Base-by-base conservation (phyloP, 1,284 basidiomycete genomes). In the Ustilago nuda region DNA sequence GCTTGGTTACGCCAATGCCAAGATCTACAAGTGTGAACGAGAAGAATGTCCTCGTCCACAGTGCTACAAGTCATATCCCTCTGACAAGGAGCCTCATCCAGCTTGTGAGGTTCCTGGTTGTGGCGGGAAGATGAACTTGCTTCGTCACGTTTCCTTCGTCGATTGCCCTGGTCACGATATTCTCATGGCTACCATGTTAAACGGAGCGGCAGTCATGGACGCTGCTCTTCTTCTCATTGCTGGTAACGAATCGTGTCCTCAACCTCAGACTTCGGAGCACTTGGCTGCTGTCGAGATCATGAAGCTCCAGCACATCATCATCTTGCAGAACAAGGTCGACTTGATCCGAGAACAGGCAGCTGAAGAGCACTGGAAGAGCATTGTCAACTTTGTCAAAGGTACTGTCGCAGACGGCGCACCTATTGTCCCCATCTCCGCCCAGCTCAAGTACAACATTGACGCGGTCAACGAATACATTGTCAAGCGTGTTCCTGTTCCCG, bases 381-480 rank as follows among this genome's bases (percentile, higher is more conserved):
- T 85, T 65, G 72, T 78, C 53, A 76, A 76, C 62, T 85, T 85
- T 56, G 83, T 85, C 60, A 82, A 85, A 56, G 83, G 95, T 61
- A 99, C 96, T 45, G 94, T 98, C 56, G 97, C 97, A 57, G 94
- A 97, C 87, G 91, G 92, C 30, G 98, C 97, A 8, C 96, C 97
- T 59, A 98, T 99, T 87, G 94, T 99, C 55, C 96, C 96, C 70
- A 98, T 99, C 85, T 99, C 96, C 45, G 96, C 96, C 5, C 97
- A 99, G 87, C 89, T 99, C 70, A 94, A 94, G 88, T 99, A 98
- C 90, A 99, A 99, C 89, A 98, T 99, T 83, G 96, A 98, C 84
- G 95, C 96, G n/a, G 95, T 99, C 58, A 97, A 97, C 88, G 95
- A 98, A 86, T 98, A 98, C 88, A 96, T 99, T 86, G 94, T 96